phyloP scores from a whole-genome alignment of 2,329 filamentous ascomycete species.

The Stenocarpella maydis region DNA sequence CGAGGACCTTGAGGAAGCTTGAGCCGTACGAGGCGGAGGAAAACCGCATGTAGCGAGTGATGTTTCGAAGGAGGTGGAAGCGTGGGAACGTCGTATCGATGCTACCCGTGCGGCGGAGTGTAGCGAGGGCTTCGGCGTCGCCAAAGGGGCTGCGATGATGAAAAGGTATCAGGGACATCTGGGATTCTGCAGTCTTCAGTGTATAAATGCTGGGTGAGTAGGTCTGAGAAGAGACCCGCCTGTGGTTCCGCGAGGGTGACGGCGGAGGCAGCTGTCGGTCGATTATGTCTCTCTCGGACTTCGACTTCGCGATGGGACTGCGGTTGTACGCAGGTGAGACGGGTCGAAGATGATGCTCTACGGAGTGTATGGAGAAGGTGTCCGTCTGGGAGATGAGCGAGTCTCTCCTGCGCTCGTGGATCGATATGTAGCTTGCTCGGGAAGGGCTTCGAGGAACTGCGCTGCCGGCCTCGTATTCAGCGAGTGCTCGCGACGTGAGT shows the following conservation, averaged over 20 bases:
- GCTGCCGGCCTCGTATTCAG: constrained; percentile 39
- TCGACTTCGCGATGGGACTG: constrained; percentile 44
- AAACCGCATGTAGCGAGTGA: constrained; percentile 71
- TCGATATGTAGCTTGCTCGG: constrained; percentile 57
- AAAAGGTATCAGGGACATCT: constrained; percentile 60
- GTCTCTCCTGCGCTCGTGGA: constrained; percentile 60
- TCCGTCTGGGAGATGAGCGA: constrained; percentile 66
- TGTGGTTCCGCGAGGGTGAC: constrained; percentile 40
- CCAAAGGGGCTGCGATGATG: constrained; percentile 58
- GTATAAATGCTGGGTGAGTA: constrained; percentile 67
- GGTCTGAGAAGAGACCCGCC: constrained; percentile 45
- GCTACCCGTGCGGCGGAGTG: constrained; percentile 59
- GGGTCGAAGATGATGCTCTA: constrained; percentile 54
- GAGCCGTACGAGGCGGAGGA: constrained; percentile 73
- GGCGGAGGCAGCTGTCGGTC: constrained; percentile 30
- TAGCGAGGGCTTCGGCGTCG: constrained; percentile 57
- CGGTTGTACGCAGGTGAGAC: constrained; percentile 53
- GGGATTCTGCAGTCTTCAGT: constrained; percentile 63
- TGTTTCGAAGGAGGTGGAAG: constrained; percentile 67
- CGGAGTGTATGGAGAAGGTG: constrained; percentile 51
- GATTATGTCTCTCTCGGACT: constrained; percentile 46
- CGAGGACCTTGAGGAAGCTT: constrained; percentile 68
- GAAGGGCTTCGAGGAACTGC: constrained; percentile 52
- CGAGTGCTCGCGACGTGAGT: constrained; percentile 50
- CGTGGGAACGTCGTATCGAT: constrained; percentile 67